Evolutionary conservation across 192 early-diverging fungal genomes (phyloP).

Genomic region (Geosiphon pyriformis): DNA sequence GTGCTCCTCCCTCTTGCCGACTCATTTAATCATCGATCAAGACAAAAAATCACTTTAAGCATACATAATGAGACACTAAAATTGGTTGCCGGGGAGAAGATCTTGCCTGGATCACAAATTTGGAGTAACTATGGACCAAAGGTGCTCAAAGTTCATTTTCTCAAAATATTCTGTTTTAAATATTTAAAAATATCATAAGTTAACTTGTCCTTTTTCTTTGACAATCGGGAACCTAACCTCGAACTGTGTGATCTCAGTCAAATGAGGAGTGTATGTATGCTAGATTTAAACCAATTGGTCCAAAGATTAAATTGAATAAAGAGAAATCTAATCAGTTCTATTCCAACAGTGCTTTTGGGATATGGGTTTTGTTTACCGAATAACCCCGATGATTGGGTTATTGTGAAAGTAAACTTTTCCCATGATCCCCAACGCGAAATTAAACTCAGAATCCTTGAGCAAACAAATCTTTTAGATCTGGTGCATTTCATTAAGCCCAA

Average conservation of each 20-base stretch:
- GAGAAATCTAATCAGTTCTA: too few species aligned
- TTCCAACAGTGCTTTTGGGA: background rate
- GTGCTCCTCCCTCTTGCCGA: background rate
- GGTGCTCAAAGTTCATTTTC: background rate
- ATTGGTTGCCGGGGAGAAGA: background rate
- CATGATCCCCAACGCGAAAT: background rate
- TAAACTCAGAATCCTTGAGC: background rate
- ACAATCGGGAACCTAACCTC: too few species aligned
- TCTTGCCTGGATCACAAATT: background rate
- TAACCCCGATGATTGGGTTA: slow-evolving; percentile 3
- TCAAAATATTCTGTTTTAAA: background rate
- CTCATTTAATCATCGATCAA: slow-evolving; percentile 3
- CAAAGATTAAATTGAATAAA: too few species aligned
- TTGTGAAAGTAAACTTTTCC: background rate
- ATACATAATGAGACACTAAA: background rate
- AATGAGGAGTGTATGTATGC: background rate
- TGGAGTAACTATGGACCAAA: slow-evolving; percentile 1
- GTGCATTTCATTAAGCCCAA: background rate
- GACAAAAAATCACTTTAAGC: slow-evolving; percentile 4
- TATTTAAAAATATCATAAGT: too few species aligned
- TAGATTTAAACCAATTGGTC: too few species aligned
- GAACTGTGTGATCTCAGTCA: too few species aligned
- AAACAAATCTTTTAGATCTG: background rate
- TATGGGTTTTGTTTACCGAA: slow-evolving; percentile 3
- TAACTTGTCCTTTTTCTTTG: too few species aligned